Evolutionary conservation across 2,329 filamentous ascomycete species (phyloP), one percentile per base, ranked within the genome.

Genomic region (Epichloe coenophiala): DNA sequence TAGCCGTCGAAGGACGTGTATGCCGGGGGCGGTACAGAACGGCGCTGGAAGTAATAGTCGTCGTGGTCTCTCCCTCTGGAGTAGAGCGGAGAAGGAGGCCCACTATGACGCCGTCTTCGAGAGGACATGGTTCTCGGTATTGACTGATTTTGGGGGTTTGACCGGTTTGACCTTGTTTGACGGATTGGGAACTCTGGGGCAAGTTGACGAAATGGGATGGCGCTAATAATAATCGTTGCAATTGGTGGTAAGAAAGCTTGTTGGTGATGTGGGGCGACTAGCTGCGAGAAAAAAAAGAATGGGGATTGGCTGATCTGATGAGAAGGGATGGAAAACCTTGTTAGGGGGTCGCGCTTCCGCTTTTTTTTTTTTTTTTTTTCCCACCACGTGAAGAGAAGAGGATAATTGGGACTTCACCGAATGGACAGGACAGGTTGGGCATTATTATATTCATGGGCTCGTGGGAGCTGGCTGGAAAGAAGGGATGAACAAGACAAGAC

Each of bases 51-150:
- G 35, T 42, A 36, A 23, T 42, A 40, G 21, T 52, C 36, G 17
- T 37, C 27, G 36, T 6, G 19, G 45, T 48, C 4, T 21, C 19
- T n/a, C 33, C 36, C 31, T 31, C n/a, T 31, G 19, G n/a, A 15
- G n/a, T 31, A 15, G 12, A 41, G 46, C 42, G 42, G 50, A 45
- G 23, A 33, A 11, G 50, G 42, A 21, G 50, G 47, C 21, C 42
- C 42, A 17, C 46, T 52, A 45, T 49, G 37, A 42, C 21, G 46
- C 47, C 50, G 40, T 36, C 40, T 40, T 27, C 45, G 45, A 41
- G 45, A 40, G 21, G 48, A 45, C 48, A 50, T 50, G 35, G 0
- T 44, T 13, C 15, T 31, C 4, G 27, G 8, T 31, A 31, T 11
- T 9, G 27, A 31, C 8, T 31, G 27, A 8, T 7, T 31, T 31